Conservation (phyloP, 805 yeast species). For the Yarrowia porcina region DNA sequence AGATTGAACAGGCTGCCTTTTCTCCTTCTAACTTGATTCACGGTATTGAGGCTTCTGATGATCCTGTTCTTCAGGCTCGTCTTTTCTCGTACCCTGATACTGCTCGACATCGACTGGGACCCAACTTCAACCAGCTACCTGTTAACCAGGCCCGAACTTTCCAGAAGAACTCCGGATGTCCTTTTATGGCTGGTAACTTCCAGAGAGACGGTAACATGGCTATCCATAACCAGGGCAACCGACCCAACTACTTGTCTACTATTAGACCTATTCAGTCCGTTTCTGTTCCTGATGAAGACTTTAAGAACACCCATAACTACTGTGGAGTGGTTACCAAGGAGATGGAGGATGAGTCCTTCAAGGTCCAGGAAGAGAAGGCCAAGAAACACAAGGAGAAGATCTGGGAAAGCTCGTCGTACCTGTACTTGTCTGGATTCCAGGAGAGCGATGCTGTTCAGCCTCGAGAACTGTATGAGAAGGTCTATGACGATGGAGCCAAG, state of each 20-base stretch:
- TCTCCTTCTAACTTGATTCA: constrained; percentile 85
- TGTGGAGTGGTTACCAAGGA: constrained; percentile 18
- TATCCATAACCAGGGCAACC: constrained; percentile 3
- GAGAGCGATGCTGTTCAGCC: constrained; percentile 16
- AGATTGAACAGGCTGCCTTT: constrained; percentile 81
- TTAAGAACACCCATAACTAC: constrained; percentile 1
- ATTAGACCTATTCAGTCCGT: constrained; percentile 21
- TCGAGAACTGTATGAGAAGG: constrained; percentile 15
- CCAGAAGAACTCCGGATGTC: constrained; percentile 15
- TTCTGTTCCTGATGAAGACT: constrained; percentile 12
- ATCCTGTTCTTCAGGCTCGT: constrained; percentile 80
- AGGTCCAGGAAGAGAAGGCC: background rate
- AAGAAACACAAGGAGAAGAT: constrained; percentile 18
- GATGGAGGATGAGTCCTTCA: constrained; percentile 14
- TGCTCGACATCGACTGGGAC: constrained; percentile 74
- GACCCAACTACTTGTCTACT: constrained; percentile 21
- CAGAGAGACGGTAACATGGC: constrained; percentile 20
- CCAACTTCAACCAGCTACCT: constrained; percentile 81
- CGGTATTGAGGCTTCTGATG: constrained; percentile 76
- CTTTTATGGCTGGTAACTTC: constrained; percentile 19
- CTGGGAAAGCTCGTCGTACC: constrained; percentile 22
- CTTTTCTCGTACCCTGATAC: constrained; percentile 82
- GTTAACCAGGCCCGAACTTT: constrained; percentile 46
- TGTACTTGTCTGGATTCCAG: constrained; percentile 17
- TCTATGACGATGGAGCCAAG: constrained; percentile 7